These are phyloP conservation scores for Cordyceps cateniannulata DNA, from an alignment of 2,329 filamentous ascomycete genomes.

Conservation along the genomic window DNA sequence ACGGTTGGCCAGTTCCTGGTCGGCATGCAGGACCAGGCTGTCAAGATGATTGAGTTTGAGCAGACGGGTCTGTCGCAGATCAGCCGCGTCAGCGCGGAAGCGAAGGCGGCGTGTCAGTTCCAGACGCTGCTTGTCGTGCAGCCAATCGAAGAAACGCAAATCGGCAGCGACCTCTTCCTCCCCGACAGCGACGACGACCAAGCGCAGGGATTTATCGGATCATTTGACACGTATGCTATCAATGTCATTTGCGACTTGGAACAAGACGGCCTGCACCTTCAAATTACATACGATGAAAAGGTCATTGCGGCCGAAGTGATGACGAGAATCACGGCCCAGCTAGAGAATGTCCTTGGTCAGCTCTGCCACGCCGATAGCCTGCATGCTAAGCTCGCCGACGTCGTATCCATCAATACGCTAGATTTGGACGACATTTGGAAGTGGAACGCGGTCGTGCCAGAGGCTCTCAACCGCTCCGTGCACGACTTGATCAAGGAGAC, in stretches of 20 bases:
- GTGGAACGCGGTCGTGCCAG: conserved; percentile 6
- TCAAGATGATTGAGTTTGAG: conserved; percentile 11
- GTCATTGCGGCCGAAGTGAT: background rate
- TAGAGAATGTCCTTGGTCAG: conserved; percentile 10
- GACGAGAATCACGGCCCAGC: background rate
- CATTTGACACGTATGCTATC: conserved; percentile 2
- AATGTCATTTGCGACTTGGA: conserved; percentile 3
- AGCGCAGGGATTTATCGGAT: background rate
- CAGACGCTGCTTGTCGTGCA: conserved; percentile 18
- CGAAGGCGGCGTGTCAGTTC: conserved; percentile 16
- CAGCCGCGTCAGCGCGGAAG: conserved; percentile 12
- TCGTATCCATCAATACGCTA: background rate
- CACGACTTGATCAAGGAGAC: background rate
- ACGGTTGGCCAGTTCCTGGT: conserved; percentile 15
- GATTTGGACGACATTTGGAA: conserved; percentile 5
- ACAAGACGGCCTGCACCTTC: conserved; percentile 2
- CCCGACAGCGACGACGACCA: background rate
- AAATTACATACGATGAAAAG: background rate
- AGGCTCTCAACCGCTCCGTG: background rate
- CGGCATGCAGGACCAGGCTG: conserved; percentile 15
- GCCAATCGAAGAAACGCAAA: background rate
- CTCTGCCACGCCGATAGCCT: conserved; percentile 7
- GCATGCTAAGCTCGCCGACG: background rate
- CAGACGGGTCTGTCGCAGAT: conserved; percentile 14
- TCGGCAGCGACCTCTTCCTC: background rate